These are phyloP conservation scores for Plantago major DNA, from an alignment of 257 asterid species.

Conservation along the genomic window DNA sequence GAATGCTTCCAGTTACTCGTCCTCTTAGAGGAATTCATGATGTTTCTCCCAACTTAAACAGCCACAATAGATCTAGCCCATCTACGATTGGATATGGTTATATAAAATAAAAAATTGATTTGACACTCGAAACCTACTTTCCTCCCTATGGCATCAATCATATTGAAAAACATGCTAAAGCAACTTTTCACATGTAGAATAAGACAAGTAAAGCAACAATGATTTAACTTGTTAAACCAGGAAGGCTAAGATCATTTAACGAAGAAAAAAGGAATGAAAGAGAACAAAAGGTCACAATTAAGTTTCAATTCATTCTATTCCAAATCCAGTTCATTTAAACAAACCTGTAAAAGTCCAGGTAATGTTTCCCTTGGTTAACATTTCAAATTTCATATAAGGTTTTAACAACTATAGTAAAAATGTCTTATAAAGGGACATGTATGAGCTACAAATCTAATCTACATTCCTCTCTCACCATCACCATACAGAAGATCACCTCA, in stretches of 20 bases:
- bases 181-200: neutral
- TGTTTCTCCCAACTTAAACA: no score
- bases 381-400: constrained; percentile 28
- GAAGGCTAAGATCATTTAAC: no score
- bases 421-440: constrained; percentile 27
- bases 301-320: constrained; percentile 10
- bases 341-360: constrained; percentile 26
- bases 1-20: no score
- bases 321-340: constrained; percentile 16
- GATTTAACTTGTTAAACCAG: no score
- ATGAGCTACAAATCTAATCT: constrained; percentile 38
- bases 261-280: no score
- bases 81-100: no score
- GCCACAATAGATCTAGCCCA: no score
- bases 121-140: no score
- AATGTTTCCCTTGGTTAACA: constrained; percentile 28
- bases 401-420: constrained; percentile 30
- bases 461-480: constrained; percentile 31
- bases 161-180: neutral
- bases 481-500: constrained; percentile 41
- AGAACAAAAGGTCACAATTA: neutral
- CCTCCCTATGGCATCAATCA: neutral
- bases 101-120: no score
- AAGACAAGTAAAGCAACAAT: neutral
- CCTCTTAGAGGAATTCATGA: no score